phyloP scores from a whole-genome alignment of 768 basidiomycete genomes.

The Xanthoconium stramineum region DNA sequence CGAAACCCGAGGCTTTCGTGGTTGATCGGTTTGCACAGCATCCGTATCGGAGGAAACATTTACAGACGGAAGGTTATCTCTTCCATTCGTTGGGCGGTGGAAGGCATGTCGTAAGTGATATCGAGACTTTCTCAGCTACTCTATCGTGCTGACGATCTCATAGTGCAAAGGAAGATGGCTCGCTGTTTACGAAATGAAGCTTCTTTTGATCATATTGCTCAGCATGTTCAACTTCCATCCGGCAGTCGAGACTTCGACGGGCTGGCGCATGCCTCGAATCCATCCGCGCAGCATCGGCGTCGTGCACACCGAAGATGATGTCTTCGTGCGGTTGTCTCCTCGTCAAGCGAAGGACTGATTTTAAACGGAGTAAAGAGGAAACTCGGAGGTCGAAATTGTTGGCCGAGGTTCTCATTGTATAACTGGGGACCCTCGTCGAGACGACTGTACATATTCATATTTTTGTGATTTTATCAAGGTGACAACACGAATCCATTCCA shows the following conservation, averaged over 20 bases:
- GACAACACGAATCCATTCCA: neutral
- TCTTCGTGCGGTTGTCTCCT: constrained; percentile 3
- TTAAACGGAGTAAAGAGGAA: neutral
- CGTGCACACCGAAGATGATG: constrained; percentile 19
- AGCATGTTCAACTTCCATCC: constrained; percentile 15
- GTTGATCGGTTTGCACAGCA: constrained; percentile 20
- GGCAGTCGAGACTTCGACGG: neutral
- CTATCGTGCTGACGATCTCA: neutral
- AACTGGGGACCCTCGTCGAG: neutral
- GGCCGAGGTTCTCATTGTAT: too few relatives aligned
- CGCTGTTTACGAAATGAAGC: constrained; percentile 23
- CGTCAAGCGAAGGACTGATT: neutral
- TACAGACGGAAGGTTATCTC: constrained; percentile 9
- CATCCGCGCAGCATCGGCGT: constrained; percentile 14
- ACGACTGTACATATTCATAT: neutral
- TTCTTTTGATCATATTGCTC: constrained; percentile 15
- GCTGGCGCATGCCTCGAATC: constrained; percentile 9
- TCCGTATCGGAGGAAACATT: constrained; percentile 10
- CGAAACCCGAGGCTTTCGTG: constrained; percentile 11
- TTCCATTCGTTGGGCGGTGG: constrained; percentile 20
- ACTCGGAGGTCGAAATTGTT: too few relatives aligned
- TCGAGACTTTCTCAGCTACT: neutral
- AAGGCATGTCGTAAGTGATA: constrained; percentile 15
- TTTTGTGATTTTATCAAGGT: neutral
- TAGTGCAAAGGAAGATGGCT: constrained; percentile 28